Base-by-base conservation (phyloP, 176 grass and related monocot genomes). In the Hyparrhenia diplandra region DNA sequence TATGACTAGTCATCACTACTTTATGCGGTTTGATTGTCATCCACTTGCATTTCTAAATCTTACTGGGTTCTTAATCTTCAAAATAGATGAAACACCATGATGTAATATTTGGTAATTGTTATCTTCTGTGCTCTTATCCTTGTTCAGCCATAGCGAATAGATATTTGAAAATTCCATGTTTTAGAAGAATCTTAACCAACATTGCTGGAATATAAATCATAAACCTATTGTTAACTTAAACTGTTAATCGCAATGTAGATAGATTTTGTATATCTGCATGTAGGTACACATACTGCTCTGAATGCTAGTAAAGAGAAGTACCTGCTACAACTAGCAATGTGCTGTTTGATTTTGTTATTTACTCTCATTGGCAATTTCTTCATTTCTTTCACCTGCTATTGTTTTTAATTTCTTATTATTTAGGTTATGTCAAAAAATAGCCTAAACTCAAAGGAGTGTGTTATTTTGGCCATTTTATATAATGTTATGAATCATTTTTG, bases 351-450 rank as follows among this genome's bases (percentile, higher is more conserved):
- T 77, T 67, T 12, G 34, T 10, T 40, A 64, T 78, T 79, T 29
- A 37, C 0, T 71, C 31, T 16, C 13, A 40, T 13, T 51, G 29
- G 13, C 43, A 67, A 29, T 20, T 52, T 41, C 11, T 68, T 82
- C 45, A 41, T 61, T 77, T 74, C 8, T 49, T 82, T 77, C 32
- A 52, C 18, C 20, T 82, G 71, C 41, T 67, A 72, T 67, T 25
- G 11, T 67, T 74, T 74, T 37, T 41, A 13, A 30, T 12, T 87
- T 21, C 23, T 37, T 76, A 13, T 76, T 17, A 21, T 80, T 68
- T 67, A 45, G 5, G 67, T 67, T 18, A 55, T 69, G 27, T 46
- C 52, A 43, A 29, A 74, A n/a, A 43, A 20, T 76, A 69, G 2
- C 36, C 21, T 17, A 46, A 64, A n/a, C 20, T 32, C 54, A 17